A percentile compares a stretch with the other conserved stretches of the same genome.
These are phyloP conservation scores for Pythium aphanidermatum DNA, from an alignment of 352 stramenopile species.

Conservation along the genomic window DNA sequence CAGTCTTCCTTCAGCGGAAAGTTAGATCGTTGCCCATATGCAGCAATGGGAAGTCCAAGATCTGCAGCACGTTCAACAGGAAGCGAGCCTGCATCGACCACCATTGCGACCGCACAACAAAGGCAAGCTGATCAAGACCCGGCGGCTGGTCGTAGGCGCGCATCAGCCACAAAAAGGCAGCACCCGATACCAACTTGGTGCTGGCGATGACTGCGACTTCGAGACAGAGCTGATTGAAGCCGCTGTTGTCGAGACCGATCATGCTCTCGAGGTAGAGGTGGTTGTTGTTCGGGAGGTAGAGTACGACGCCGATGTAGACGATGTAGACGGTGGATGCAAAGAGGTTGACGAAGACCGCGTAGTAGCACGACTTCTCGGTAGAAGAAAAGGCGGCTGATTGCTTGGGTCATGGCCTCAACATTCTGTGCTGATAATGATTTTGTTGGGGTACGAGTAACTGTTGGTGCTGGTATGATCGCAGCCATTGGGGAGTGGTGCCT, in stretches of 20 bases:
- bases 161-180: too few species aligned
- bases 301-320: not conserved
- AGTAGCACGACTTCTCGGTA: not conserved
- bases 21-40: slow-evolving; percentile 1
- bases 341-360: not conserved
- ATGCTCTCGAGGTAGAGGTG: not conserved
- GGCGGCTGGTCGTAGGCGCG: not conserved
- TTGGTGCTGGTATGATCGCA: too few species aligned
- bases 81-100: not conserved
- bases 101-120: not conserved
- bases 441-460: too few species aligned
- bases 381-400: not conserved
- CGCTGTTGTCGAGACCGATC: not conserved
- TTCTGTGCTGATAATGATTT: not conserved
- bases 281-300: not conserved
- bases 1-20: too few species aligned
- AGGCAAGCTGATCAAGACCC: not conserved
- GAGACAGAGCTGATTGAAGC: not conserved
- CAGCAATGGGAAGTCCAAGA: not conserved
- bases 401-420: not conserved
- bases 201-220: not conserved
- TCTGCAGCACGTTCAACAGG: too few species aligned
- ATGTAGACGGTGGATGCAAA: not conserved
- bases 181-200: too few species aligned
- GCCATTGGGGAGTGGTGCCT: too few species aligned